Percentiles rank a stretch among this genome's conserved stretches.
These are phyloP conservation scores for Daldinia grandis DNA, from an alignment of 495 filamentous ascomycete genomes.

Conservation along the genomic window DNA sequence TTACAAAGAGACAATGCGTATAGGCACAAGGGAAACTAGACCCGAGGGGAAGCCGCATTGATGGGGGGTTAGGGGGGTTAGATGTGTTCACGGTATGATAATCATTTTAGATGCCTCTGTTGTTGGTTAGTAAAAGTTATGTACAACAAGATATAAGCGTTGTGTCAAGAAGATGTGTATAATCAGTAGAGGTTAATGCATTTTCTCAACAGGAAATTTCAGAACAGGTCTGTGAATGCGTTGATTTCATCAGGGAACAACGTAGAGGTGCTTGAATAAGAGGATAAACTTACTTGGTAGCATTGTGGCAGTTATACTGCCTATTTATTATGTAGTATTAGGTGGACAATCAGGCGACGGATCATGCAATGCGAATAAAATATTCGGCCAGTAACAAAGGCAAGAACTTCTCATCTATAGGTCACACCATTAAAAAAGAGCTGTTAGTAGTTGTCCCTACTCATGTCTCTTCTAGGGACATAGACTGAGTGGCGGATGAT, in stretches of 20 bases:
- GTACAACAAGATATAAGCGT: background rate
- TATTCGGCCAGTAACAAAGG: background rate
- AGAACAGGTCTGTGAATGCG: constrained; percentile 69
- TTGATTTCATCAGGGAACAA: constrained; percentile 56
- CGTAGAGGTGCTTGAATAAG: background rate
- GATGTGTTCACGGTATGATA: background rate
- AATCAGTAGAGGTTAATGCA: constrained; percentile 54
- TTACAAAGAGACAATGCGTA: constrained; percentile 8
- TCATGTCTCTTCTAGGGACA: background rate
- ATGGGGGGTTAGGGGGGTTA: background rate
- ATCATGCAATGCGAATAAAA: background rate
- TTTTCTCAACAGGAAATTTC: constrained; percentile 60
- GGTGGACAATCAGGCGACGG: background rate
- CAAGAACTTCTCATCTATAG: background rate
- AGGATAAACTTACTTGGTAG: constrained; percentile 24
- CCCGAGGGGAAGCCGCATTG: background rate
- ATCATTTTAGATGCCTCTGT: background rate
- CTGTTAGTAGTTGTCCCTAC: background rate
- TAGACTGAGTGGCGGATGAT: background rate
- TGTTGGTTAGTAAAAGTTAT: constrained; percentile 4
- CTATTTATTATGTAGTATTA: background rate
- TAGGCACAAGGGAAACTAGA: background rate
- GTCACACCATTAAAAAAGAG: background rate
- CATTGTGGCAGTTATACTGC: background rate
- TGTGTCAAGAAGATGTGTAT: background rate